Evolutionary conservation across 202 grass and related monocot species (phyloP).

Genomic region (Schoenoplectus tabernaemontani): DNA sequence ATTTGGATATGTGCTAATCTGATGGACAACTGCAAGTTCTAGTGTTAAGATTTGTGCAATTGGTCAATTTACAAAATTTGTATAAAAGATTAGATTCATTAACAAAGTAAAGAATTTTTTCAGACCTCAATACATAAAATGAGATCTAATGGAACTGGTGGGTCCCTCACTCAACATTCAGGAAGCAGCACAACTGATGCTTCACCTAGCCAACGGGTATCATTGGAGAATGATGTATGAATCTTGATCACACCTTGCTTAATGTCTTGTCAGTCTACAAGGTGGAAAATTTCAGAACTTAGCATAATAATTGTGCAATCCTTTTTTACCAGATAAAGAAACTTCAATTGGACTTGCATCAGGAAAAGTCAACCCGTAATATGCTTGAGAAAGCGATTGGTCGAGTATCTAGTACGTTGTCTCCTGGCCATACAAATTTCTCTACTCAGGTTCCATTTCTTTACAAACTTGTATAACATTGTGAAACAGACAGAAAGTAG

Average conservation of each 20-base stretch:
- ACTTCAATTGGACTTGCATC: conserved; percentile 78
- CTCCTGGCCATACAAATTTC: conserved; percentile 76
- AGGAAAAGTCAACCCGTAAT: conserved; percentile 67
- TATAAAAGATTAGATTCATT: background rate
- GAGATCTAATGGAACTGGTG: conserved; percentile 21
- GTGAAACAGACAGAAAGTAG: background rate
- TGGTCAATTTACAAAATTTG: background rate
- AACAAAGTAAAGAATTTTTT: background rate
- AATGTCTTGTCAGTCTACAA: background rate
- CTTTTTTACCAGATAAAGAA: conserved; percentile 51
- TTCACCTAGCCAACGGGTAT: conserved; percentile 55
- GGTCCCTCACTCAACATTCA: conserved; percentile 13
- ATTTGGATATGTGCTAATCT: background rate
- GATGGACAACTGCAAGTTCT: background rate
- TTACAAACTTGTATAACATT: background rate
- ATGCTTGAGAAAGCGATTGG: conserved; percentile 88
- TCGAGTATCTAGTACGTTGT: conserved; percentile 71
- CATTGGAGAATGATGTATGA: conserved; percentile 78
- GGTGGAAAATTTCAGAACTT: background rate
- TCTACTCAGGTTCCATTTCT: conserved; percentile 44
- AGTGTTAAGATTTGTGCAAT: background rate
- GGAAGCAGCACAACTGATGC: conserved; percentile 27
- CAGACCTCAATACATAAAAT: conserved; percentile 27
- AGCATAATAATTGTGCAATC: background rate
- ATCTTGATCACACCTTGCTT: background rate